Base-by-base conservation (phyloP, 495 filamentous ascomycete genomes). In the Cercophora sp. region DNA sequence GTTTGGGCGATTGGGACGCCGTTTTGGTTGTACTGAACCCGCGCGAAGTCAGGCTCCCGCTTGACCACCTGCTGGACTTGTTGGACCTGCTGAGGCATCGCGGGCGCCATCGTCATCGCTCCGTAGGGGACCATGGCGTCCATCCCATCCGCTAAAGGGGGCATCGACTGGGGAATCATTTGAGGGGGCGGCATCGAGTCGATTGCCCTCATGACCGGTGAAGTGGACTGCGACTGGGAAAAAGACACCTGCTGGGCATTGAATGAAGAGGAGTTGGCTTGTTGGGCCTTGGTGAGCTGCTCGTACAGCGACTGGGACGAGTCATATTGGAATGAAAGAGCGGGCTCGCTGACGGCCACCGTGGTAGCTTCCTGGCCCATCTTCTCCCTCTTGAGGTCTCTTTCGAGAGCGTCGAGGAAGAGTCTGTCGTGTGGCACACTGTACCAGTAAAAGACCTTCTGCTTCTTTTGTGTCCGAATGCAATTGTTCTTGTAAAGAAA, bases 401-500 rank as follows among this genome's bases (percentile, higher is more conserved):
- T 85, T 75, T 98, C 93, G 67, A 98, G 77, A 37, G 93, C 93
- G 77, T 98, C 93, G 49, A 97, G 84, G 72, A 98, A 98, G 32
- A 98, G 83, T 27, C 93, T 83, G 74, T 98, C 93, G 69, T 98
- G 93, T 5, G 93, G 93, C 48, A 98, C 93, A 73, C 91, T 96
- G 70, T 98, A 98, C 93, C 93, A 98, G 73, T 96, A 98, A 62
- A 98, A 98, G 58, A 98, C 93, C 77, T 98, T 98, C 66, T 98
- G 93, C 80, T 98, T 98, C 83, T 98, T 98, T 71, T 98, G 93
- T 22, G 93, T 98, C 57, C 93, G 83, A 61, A 98, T 98, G 80
- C 93, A 98, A 72, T 98, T 98, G 79, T 98, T 97, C 81, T 98
- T 98, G 79, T 97, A 98, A 43, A 98, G 79, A 72, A 97, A 98